These are phyloP conservation scores for Strobilomyces dryophilus DNA, from an alignment of 768 basidiomycete species.

Conservation along the genomic window DNA sequence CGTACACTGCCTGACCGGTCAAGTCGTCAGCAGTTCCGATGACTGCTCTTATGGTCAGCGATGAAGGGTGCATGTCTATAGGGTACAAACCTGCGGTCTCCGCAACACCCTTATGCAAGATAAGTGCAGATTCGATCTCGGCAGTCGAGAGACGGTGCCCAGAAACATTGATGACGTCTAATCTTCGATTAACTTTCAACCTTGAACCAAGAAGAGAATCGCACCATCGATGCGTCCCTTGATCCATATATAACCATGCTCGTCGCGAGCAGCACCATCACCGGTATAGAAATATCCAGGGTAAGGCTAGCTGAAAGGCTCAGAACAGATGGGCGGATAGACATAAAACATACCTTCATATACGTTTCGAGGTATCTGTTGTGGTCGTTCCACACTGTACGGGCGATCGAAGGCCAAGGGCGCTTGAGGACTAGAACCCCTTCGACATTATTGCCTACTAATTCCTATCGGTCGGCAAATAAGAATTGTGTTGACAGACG, in stretches of 20 bases:
- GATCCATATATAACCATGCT: constrained; percentile 98
- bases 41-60: constrained; percentile 36
- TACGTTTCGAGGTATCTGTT: constrained; percentile 78
- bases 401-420: constrained; percentile 95
- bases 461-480: constrained; percentile 36
- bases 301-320: constrained; percentile 49
- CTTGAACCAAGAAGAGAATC: constrained; percentile 19
- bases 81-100: constrained; percentile 71
- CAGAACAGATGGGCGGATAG: constrained; percentile 40
- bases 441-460: constrained; percentile 81
- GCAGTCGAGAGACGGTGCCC: constrained; percentile 96
- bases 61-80: background rate
- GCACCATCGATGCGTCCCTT: constrained; percentile 92
- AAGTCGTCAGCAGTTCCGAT: constrained; percentile 84
- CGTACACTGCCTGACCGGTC: constrained; percentile 90
- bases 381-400: constrained; percentile 91
- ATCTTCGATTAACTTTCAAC: background rate
- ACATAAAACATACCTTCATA: constrained; percentile 44
- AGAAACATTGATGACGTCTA: constrained; percentile 97
- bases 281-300: constrained; percentile 96
- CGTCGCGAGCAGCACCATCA: constrained; percentile 91
- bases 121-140: constrained; percentile 96
- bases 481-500: background rate
- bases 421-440: constrained; percentile 82
- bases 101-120: constrained; percentile 91